Conservation (phyloP, 768 basidiomycete species). For the Paxillus rubicundulus region DNA sequence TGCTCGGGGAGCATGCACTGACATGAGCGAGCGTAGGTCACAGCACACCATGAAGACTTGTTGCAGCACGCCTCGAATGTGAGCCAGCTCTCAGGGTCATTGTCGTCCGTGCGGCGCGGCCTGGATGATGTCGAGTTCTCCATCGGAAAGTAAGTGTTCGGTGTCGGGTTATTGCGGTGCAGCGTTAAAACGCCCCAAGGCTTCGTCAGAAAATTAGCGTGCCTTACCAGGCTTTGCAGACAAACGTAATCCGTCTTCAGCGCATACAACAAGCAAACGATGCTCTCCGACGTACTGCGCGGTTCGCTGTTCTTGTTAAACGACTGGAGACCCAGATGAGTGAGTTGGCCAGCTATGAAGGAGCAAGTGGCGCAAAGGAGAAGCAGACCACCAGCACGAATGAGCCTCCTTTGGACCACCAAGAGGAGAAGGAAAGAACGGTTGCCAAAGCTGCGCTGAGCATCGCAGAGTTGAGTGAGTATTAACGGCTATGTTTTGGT, state of each 20-base stretch:
- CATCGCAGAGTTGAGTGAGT: slow-evolving; percentile 84
- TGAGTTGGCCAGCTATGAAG: slow-evolving; percentile 45
- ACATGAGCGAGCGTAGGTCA: slow-evolving; percentile 51
- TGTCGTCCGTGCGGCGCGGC: slow-evolving; percentile 64
- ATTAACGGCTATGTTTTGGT: neutral
- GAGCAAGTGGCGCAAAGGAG: neutral
- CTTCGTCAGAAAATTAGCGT: slow-evolving; percentile 82
- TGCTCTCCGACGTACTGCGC: slow-evolving; percentile 75
- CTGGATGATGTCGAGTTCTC: slow-evolving; percentile 72
- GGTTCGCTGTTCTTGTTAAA: slow-evolving; percentile 81
- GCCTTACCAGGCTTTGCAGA: slow-evolving; percentile 75
- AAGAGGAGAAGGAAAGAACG: slow-evolving; percentile 81
- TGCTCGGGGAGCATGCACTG: neutral
- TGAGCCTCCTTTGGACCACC: slow-evolving; percentile 36
- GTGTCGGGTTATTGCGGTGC: neutral
- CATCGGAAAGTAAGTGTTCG: slow-evolving; percentile 63
- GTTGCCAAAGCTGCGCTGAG: slow-evolving; percentile 94
- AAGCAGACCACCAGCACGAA: neutral
- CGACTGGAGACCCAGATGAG: slow-evolving; percentile 84
- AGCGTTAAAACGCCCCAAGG: slow-evolving; percentile 36
- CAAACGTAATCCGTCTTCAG: slow-evolving; percentile 68
- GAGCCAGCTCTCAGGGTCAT: slow-evolving; percentile 64
- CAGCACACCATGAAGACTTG: slow-evolving; percentile 77
- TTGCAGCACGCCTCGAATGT: slow-evolving; percentile 80
- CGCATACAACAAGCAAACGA: slow-evolving; percentile 83